Evolutionary conservation across 2,329 filamentous ascomycete species (phyloP).

Genomic region (Thermothelomyces thermophilus): DNA sequence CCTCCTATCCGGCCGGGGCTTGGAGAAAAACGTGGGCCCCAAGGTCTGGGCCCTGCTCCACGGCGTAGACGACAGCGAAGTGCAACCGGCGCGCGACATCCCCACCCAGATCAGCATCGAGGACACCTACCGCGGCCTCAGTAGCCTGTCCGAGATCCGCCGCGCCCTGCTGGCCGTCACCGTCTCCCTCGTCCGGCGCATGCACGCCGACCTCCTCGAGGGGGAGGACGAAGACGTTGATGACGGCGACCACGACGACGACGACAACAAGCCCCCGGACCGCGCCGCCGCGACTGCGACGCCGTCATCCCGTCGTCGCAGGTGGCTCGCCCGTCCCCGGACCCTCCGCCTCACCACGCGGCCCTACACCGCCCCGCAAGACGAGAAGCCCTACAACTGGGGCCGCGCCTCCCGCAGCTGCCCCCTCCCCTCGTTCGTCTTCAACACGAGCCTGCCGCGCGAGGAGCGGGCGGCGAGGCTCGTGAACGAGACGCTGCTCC

Average conservation of each 20-base stretch:
- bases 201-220: constrained; percentile 68
- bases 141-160: constrained; percentile 55
- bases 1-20: constrained; percentile 63
- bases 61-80: constrained; percentile 69
- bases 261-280: constrained; percentile 17
- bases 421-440: constrained; percentile 66
- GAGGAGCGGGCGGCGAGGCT: constrained; percentile 55
- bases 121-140: constrained; percentile 74
- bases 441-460: constrained; percentile 39
- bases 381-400: constrained; percentile 49
- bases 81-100: constrained; percentile 62
- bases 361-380: constrained; percentile 34
- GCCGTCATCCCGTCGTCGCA: background rate
- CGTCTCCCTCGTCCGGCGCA: constrained; percentile 64
- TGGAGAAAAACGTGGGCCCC: constrained; percentile 62
- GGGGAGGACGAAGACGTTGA: constrained; percentile 30
- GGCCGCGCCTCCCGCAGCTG: constrained; percentile 70
- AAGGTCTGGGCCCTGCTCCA: constrained; percentile 75
- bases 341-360: constrained; percentile 77
- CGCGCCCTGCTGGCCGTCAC: constrained; percentile 64
- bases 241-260: constrained; percentile 28
- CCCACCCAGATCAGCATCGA: constrained; percentile 92
- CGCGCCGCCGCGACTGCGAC: background rate
- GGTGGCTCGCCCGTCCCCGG: constrained; percentile 74
- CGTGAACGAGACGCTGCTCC: constrained; percentile 60